Conservation (phyloP, 805 yeast genomes). For the Candida krabiensis region DNA sequence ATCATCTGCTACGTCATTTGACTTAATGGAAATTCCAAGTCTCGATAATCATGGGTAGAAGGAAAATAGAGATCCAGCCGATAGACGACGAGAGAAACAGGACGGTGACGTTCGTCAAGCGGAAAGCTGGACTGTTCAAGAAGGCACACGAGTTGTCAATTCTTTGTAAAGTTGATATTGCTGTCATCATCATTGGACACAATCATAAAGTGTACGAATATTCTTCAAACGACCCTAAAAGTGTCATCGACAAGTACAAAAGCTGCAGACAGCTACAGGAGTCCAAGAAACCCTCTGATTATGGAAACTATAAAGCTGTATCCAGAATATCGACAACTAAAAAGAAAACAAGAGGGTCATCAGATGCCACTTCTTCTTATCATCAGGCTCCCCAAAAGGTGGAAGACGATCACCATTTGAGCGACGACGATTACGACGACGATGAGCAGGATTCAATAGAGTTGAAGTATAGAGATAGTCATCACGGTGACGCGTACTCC, state of each 20-base stretch:
- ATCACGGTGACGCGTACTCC: conserved; percentile 6
- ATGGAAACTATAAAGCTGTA: conserved; percentile 54
- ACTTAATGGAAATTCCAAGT: not conserved
- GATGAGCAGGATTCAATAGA: conserved; percentile 15
- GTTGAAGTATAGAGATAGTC: conserved; percentile 2
- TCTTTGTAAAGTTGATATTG: conserved; percentile 88
- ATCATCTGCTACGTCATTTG: no score
- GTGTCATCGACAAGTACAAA: conserved; percentile 44
- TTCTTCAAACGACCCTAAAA: conserved; percentile 64
- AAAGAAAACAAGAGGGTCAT: conserved; percentile 14
- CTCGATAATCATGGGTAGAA: conserved; percentile 74
- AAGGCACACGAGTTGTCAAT: conserved; percentile 86
- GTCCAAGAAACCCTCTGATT: conserved; percentile 62
- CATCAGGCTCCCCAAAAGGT: not conserved
- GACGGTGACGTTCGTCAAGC: conserved; percentile 84
- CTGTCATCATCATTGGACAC: conserved; percentile 83
- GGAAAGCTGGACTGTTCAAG: conserved; percentile 92
- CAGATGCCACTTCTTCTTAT: not conserved
- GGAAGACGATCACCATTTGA: conserved; percentile 6
- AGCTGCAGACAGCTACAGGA: conserved; percentile 44
- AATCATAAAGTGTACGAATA: conserved; percentile 85
- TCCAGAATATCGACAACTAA: conserved; percentile 26
- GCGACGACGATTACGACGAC: conserved; percentile 14
- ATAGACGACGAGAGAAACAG: conserved; percentile 85
- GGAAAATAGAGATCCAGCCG: conserved; percentile 93